Evolutionary conservation across 2,329 filamentous ascomycete species (phyloP).

Genomic region (Diplocarpon rosae): DNA sequence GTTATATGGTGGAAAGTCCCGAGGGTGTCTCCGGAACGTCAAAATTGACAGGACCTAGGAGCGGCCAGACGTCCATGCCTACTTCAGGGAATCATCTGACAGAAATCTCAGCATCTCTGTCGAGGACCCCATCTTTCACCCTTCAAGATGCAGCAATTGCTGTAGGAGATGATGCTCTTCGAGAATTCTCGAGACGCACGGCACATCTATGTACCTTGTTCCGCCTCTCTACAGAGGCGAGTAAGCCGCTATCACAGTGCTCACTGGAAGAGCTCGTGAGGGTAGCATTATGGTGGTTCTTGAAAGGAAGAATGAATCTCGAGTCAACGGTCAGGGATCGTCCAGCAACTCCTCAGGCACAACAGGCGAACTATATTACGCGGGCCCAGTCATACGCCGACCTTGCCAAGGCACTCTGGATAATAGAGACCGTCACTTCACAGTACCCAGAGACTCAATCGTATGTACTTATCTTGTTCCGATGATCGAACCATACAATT

Average conservation of each 20-base stretch:
- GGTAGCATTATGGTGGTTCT: slow-evolving; percentile 79
- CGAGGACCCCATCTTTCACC: slow-evolving; percentile 14
- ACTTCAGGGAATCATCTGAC: background rate
- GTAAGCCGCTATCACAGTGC: slow-evolving; percentile 53
- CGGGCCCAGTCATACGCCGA: slow-evolving; percentile 75
- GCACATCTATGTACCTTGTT: slow-evolving; percentile 68
- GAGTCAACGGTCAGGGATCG: slow-evolving; percentile 60
- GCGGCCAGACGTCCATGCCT: background rate
- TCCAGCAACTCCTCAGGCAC: slow-evolving; percentile 40
- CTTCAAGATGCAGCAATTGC: slow-evolving; percentile 20
- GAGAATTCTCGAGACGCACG: slow-evolving; percentile 59
- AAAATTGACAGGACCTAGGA: background rate
- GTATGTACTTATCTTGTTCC: background rate
- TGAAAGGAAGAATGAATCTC: slow-evolving; percentile 66
- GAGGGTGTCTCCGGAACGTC: background rate
- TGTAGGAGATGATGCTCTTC: slow-evolving; percentile 48
- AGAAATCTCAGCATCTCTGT: slow-evolving; percentile 6
- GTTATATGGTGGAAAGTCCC: background rate
- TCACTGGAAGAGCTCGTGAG: slow-evolving; percentile 58
- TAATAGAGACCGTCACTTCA: slow-evolving; percentile 43
- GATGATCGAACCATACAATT: too few species aligned
- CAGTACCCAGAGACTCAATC: slow-evolving; percentile 16
- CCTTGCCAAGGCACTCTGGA: slow-evolving; percentile 77
- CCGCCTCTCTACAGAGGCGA: slow-evolving; percentile 62
- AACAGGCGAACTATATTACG: slow-evolving; percentile 42